A percentile compares a stretch with the other conserved stretches of the same genome.
These are phyloP conservation scores for Termitomyces sp. DNA, from an alignment of 768 basidiomycete genomes.

Conservation along the genomic window DNA sequence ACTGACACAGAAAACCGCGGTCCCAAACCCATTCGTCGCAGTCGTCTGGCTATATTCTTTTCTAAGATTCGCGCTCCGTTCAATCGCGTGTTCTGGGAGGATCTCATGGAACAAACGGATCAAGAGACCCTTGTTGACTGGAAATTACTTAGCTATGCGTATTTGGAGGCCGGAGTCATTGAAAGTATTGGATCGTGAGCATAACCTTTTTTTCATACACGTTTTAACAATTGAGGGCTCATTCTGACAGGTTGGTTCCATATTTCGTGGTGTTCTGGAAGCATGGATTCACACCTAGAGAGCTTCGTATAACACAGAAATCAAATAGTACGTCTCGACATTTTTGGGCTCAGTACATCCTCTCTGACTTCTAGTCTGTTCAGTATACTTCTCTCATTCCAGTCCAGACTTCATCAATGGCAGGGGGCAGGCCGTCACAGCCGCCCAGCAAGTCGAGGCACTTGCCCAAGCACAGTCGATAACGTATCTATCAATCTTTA, in stretches of 20 bases:
- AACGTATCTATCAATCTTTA: slow-evolving; percentile 62
- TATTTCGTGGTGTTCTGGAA: slow-evolving; percentile 67
- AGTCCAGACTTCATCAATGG: slow-evolving; percentile 54
- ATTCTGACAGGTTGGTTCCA: slow-evolving; percentile 39
- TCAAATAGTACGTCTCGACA: slow-evolving; percentile 24
- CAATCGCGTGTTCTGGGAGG: slow-evolving; percentile 55
- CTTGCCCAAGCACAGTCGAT: slow-evolving; percentile 60
- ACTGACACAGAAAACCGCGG: slow-evolving; percentile 45
- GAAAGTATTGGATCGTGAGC: slow-evolving; percentile 52
- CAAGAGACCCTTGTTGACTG: slow-evolving; percentile 56
- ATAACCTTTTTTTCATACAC: not conserved
- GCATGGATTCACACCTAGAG: slow-evolving; percentile 54
- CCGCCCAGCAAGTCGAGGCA: slow-evolving; percentile 48
- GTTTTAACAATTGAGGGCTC: not conserved
- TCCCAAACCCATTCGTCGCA: slow-evolving; percentile 33
- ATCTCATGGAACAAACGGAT: slow-evolving; percentile 45
- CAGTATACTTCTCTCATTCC: slow-evolving; percentile 40
- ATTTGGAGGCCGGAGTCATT: slow-evolving; percentile 60
- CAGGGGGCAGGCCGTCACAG: slow-evolving; percentile 41
- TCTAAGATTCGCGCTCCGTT: slow-evolving; percentile 46
- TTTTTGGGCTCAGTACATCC: not conserved
- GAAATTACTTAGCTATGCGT: slow-evolving; percentile 61
- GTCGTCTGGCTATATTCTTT: slow-evolving; percentile 30
- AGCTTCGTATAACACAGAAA: slow-evolving; percentile 47
- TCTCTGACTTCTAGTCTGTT: not conserved